phyloP scores from a whole-genome alignment of 345 rosid species.

The Salix suchowensis region DNA sequence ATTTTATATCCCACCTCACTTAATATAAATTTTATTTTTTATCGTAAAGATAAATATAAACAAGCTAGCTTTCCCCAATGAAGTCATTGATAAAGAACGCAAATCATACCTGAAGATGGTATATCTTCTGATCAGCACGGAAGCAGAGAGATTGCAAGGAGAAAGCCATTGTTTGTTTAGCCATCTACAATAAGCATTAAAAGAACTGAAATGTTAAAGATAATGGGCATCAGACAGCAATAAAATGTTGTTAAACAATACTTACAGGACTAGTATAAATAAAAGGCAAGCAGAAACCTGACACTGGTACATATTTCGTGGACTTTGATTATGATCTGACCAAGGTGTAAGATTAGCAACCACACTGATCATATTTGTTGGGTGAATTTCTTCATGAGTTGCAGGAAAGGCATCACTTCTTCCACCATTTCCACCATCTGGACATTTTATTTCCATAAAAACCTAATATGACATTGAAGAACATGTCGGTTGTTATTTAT shows the following conservation, averaged over 20 bases:
- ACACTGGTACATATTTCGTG: constrained; percentile 97
- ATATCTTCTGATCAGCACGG: constrained; percentile 94
- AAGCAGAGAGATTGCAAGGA: constrained; percentile 73
- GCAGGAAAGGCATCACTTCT: constrained; percentile 64
- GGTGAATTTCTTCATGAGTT: constrained; percentile 92
- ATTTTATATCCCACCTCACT: too few relatives aligned
- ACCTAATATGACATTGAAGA: constrained; percentile 44
- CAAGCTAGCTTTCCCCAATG: neutral
- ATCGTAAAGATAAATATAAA: neutral
- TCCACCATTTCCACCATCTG: constrained; percentile 96
- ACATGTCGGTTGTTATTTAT: constrained; percentile 1
- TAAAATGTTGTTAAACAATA: too few relatives aligned
- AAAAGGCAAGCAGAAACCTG: constrained; percentile 45
- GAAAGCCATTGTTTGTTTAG: constrained; percentile 93
- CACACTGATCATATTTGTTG: constrained; percentile 91
- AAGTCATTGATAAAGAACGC: neutral
- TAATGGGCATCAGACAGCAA: neutral
- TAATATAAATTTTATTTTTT: neutral
- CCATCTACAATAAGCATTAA: constrained; percentile 54
- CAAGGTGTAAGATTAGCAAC: constrained; percentile 98
- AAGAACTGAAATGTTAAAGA: constrained; percentile 4
- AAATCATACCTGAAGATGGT: constrained; percentile 77
- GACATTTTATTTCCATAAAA: constrained; percentile 92
- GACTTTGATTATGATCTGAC: constrained; percentile 99
- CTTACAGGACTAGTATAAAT: neutral